Evolutionary conservation across 176 grass and related monocot species (phyloP), one percentile per base, ranked within the genome.

Genomic region (Microstegium vimineum): DNA sequence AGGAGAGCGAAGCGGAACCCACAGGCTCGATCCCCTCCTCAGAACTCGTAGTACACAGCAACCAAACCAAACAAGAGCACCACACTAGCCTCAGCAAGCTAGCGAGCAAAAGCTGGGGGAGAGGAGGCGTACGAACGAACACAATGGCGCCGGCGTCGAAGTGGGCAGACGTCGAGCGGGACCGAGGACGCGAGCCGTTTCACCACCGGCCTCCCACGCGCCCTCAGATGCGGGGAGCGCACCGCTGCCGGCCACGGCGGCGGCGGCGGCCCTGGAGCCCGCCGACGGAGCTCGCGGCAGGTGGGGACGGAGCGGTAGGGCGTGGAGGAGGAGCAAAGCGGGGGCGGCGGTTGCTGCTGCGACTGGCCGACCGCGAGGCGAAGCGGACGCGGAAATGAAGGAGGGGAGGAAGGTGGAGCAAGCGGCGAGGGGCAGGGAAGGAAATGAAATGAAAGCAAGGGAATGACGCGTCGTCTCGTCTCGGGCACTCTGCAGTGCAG

Each of bases 381-480:
- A 66, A 66, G 28, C 31, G 62, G 28, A 67, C 63, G 23, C 63
- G 45, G 63, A 51, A 69, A 47, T 18, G 69, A 16, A 80, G 62
- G 42, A 17, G 16, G n/a, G 13, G 42, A n/a, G 41, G 31, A 25
- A 14, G 15, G 62, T 42, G 62, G 76, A n/a, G 76, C 2, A 45
- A 60, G 46, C 16, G 40, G 41, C 13, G 62, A 22, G 5, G 25
- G 57, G 11, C 9, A 13, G 4, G 57, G 25, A 61, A 26, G 23
- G 45, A 47, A 46, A 45, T 3, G 2, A 8, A 23, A 23, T n/a
- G n/a, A n/a, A n/a, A n/a, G n/a, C n/a, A n/a, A n/a, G n/a, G 0
- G 26, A 35, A 52, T 36, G 78, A 38, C 63, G 31, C 77, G 63
- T 80, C 77, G 62, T 31, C 62, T 80, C 77, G 62, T 31, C 62